Conservation (phyloP, 2,329 filamentous ascomycete species). For the Colletotrichum abscissum region DNA sequence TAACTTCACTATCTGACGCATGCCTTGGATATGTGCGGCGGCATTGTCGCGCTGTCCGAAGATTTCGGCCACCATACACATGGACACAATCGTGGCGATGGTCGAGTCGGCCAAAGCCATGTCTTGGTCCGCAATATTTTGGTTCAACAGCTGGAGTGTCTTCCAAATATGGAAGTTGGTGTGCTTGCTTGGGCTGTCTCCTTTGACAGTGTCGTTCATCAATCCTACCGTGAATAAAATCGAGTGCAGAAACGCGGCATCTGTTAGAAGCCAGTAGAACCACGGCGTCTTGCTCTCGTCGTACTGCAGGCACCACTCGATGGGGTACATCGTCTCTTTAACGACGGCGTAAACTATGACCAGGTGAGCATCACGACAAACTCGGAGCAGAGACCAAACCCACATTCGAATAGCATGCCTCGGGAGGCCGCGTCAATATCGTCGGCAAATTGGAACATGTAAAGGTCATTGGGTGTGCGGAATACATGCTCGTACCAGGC, state of each 20-base stretch:
- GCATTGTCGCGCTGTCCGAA: constrained; percentile 16
- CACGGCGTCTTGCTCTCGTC: constrained; percentile 39
- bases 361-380: background rate
- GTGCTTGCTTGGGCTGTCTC: background rate
- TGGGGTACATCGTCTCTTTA: constrained; percentile 42
- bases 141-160: constrained; percentile 31
- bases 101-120: constrained; percentile 36
- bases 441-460: constrained; percentile 39
- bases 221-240: constrained; percentile 41
- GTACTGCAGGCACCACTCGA: constrained; percentile 42
- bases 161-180: constrained; percentile 24
- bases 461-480: constrained; percentile 37
- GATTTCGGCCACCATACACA: constrained; percentile 21
- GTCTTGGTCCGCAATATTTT: background rate
- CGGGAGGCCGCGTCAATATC: constrained; percentile 18
- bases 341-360: constrained; percentile 13
- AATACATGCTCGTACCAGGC: background rate
- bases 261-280: constrained; percentile 44
- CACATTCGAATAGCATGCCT: constrained; percentile 27
- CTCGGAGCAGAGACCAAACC: background rate
- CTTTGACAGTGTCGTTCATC: constrained; percentile 28
- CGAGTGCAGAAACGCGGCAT: constrained; percentile 41
- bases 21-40: constrained; percentile 14
- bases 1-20: constrained; percentile 40
- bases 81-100: constrained; percentile 22